Evolutionary conservation across 2,329 filamentous ascomycete species (phyloP).

Genomic region (Claviceps sp.): DNA sequence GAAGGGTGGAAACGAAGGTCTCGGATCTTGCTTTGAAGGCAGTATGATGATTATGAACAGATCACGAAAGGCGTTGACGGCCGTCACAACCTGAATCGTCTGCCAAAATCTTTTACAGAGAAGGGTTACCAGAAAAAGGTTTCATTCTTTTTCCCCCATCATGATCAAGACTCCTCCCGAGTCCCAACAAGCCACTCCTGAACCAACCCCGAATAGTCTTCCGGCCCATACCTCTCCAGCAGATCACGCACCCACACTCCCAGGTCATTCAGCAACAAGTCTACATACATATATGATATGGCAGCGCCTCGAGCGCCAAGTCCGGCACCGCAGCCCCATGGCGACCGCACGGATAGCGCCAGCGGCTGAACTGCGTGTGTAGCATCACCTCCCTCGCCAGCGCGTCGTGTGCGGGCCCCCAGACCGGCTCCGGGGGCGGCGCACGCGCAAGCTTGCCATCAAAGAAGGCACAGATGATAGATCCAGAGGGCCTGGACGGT

Average conservation of each 20-base stretch:
- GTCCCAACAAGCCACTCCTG: not conserved
- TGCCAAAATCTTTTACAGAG: no score
- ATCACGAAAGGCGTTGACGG: no score
- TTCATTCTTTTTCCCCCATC: no score
- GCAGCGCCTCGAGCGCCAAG: conserved; percentile 57
- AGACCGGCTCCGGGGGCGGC: not conserved
- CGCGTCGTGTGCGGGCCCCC: conserved; percentile 17
- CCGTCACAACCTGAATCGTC: no score
- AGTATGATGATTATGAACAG: no score
- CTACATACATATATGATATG: no score
- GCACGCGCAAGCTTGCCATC: not conserved
- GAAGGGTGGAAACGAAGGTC: no score
- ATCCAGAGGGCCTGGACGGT: conserved; percentile 3
- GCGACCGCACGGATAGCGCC: conserved; percentile 50
- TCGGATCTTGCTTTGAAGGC: no score
- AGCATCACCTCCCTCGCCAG: conserved; percentile 44
- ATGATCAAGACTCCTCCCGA: no score
- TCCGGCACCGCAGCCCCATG: conserved; percentile 50
- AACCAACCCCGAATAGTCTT: not conserved
- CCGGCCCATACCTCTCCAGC: conserved; percentile 7
- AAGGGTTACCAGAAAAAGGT: no score
- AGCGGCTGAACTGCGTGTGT: conserved; percentile 53
- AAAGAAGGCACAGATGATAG: not conserved
- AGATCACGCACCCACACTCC: conserved; percentile 28
- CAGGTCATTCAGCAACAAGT: conserved; percentile 48